Percentiles rank a stretch among this genome's conserved stretches.
Conservation (phyloP, 371 early-diverging fungal species). For the Gilbertella persicaria region DNA sequence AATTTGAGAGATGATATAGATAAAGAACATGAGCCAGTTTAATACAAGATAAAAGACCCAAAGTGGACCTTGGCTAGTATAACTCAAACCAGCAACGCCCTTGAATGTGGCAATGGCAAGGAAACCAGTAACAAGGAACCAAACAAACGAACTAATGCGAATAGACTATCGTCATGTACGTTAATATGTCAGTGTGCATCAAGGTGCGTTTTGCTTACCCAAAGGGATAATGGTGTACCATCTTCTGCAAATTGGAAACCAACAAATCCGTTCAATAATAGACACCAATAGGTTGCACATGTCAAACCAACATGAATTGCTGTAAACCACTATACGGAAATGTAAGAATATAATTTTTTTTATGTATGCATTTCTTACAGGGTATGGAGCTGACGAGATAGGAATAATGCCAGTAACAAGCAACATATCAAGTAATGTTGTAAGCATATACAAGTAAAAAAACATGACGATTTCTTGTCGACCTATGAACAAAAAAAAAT, state of each 20-base stretch:
- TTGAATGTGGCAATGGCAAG: conserved; percentile 74
- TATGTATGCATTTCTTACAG: conserved; percentile 47
- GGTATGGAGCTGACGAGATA: conserved; percentile 68
- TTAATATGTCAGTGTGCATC: conserved; percentile 20
- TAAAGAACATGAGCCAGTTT: conserved; percentile 60
- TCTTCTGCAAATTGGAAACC: conserved; percentile 91
- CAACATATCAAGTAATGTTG: conserved; percentile 76
- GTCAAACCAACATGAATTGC: conserved; percentile 68
- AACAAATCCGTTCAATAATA: conserved; percentile 84
- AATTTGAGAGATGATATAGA: conserved; percentile 79
- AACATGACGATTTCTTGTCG: conserved; percentile 94
- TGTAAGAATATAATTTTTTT: neutral
- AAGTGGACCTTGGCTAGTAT: conserved; percentile 59
- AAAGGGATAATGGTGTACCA: conserved; percentile 66
- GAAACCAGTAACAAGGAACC: conserved; percentile 65
- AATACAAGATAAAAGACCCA: conserved; percentile 76
- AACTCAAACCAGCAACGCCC: conserved; percentile 52
- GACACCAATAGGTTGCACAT: conserved; percentile 73
- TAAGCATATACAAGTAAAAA: conserved; percentile 82
- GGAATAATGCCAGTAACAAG: conserved; percentile 83
- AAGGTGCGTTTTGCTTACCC: conserved; percentile 19
- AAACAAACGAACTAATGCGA: conserved; percentile 63
- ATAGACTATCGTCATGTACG: conserved; percentile 52
- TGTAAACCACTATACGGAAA: conserved; percentile 62
- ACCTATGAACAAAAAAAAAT: conserved; percentile 40